Evolutionary conservation across 2,329 filamentous ascomycete genomes (phyloP).

Genomic region (Cercospora citrullina): DNA sequence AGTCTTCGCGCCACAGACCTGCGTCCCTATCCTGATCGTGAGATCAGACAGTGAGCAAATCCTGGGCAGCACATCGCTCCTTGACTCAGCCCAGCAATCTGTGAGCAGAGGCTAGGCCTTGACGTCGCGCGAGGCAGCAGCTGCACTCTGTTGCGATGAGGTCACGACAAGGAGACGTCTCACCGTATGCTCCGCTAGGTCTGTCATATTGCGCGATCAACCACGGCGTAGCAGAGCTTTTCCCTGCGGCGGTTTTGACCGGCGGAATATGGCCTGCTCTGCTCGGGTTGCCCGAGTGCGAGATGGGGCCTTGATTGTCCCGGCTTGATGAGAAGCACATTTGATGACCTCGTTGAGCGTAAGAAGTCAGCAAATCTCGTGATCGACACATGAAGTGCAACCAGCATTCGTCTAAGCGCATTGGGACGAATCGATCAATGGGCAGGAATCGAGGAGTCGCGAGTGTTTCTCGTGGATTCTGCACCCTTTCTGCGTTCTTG

Average conservation of each 20-base stretch:
- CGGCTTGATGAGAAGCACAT: background rate
- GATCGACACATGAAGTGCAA: background rate
- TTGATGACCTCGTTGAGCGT: background rate
- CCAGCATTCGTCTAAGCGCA: background rate
- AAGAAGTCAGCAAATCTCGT: background rate
- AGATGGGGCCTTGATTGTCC: background rate
- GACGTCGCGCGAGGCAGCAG: background rate
- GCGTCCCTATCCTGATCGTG: background rate
- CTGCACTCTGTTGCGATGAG: background rate
- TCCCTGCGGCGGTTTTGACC: background rate
- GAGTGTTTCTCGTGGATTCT: background rate
- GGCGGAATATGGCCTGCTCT: background rate
- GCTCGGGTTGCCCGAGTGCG: background rate
- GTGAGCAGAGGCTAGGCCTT: background rate
- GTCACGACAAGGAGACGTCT: background rate
- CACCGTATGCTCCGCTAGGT: background rate
- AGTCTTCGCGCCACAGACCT: background rate
- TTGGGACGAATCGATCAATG: background rate
- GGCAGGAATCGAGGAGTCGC: background rate
- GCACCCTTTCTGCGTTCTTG: background rate
- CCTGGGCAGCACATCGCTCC: background rate
- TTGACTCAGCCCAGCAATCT: background rate
- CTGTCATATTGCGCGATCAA: background rate
- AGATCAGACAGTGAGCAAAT: background rate
- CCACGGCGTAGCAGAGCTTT: background rate